A percentile compares a stretch with the other conserved stretches of the same genome.
phyloP scores from a whole-genome alignment of 2,329 filamentous ascomycete genomes.

The Aureobasidium sp. region DNA sequence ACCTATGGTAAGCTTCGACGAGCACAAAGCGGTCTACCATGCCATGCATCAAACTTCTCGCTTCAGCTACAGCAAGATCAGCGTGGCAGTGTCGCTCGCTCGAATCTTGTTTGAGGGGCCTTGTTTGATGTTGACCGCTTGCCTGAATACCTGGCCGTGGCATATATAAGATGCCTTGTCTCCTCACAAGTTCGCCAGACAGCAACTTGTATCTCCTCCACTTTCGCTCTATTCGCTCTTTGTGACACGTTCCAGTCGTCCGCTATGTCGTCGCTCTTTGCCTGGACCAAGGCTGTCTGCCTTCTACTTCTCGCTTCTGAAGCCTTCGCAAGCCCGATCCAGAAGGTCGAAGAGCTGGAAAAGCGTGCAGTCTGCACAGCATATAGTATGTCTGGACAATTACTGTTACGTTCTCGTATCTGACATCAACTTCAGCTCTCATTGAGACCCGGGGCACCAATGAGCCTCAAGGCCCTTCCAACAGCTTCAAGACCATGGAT shows the following conservation, averaged over 20 bases:
- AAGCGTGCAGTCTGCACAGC: not conserved
- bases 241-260: not conserved
- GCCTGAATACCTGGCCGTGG: not conserved
- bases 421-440: slow-evolving; percentile 12
- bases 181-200: too few relatives aligned
- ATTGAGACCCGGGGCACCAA: slow-evolving; percentile 26
- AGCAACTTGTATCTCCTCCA: not conserved
- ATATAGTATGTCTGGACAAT: not conserved
- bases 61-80: not conserved
- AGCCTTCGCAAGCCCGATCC: not conserved
- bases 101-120: not conserved
- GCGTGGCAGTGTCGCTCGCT: not conserved
- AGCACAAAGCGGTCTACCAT: not conserved
- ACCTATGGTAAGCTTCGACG: not conserved
- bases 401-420: not conserved
- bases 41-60: not conserved
- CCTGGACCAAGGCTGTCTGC: not conserved
- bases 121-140: not conserved
- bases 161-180: not conserved
- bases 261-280: not conserved
- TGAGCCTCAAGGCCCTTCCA: slow-evolving; percentile 22
- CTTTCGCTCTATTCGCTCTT: not conserved
- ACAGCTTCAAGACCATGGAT: slow-evolving; percentile 33
- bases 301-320: not conserved
- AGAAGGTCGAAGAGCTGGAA: not conserved